Base-by-base conservation (phyloP, 2,329 filamentous ascomycete species). In the Xylaria sp. region DNA sequence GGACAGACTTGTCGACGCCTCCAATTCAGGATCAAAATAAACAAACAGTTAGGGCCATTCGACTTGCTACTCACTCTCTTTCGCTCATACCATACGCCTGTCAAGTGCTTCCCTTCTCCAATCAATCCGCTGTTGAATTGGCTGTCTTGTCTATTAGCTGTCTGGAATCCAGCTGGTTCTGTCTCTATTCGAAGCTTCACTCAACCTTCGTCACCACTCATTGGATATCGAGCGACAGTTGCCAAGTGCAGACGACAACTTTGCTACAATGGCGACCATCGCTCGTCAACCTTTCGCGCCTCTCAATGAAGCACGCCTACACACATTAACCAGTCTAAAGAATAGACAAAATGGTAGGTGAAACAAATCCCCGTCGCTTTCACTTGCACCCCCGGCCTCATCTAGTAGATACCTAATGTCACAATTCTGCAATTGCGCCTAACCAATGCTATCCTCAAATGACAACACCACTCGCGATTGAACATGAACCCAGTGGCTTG, bases 251-350 rank as follows among this genome's bases (percentile, higher is more conserved):
- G 57, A 66, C 66, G 65, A 54, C 15, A 56, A 51, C 60, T 65
- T 72, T 77, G 78, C 76, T 77, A 77, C 76, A 76, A 89, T 90
- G 87, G 85, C 87, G 78, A 80, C 86, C 73, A 75, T 86, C 70
- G 82, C 85, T 71, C 89, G 92, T 77, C 91, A 93, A 81, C 92
- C 92, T 6, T 94, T 94, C 80, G 92, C 90, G 78, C 90, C 90
- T 58, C 85, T 94, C 64, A 89, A 92, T 78, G 86, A 85, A 74
- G 83, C 89, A 66, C 89, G 92, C 74, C 85, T 94, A 31, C 91
- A 93, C 80, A 89, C 85, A 72, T 84, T 95, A 75, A 90, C 90
- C 31, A 93, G 89, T 81, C 82, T 91, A 60, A 95, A 94, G 85
- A 94, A 94, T 80, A 86, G 90, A 80, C 92, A 94, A 78, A 91